phyloP scores from a whole-genome alignment of 106 monocot species.

The Dendrobium huoshanense region DNA sequence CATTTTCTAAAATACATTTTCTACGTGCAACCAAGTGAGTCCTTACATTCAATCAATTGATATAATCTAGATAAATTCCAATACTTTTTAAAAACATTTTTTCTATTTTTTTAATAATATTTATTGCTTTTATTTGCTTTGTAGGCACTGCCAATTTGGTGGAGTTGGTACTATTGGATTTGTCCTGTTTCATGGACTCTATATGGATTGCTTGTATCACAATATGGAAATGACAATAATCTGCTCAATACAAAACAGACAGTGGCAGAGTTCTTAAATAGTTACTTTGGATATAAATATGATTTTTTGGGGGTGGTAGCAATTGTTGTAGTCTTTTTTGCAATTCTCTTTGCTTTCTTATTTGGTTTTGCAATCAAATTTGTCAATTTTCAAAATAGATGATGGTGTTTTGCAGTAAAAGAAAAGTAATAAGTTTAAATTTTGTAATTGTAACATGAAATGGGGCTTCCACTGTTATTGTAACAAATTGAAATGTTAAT shows the following conservation, averaged over 20 bases:
- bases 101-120: no score
- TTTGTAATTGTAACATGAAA: no score
- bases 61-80: no score
- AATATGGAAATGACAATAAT: neutral
- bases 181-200: neutral
- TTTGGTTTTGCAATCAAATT: conserved; percentile 29
- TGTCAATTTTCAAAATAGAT: conserved; percentile 49
- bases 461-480: no score
- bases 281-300: neutral
- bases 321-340: neutral
- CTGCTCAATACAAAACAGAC: neutral
- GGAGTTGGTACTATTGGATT: neutral
- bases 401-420: neutral
- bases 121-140: neutral
- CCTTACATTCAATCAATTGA: no score
- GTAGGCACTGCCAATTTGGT: conserved; percentile 1
- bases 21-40: no score
- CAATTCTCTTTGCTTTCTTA: neutral
- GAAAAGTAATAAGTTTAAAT: no score
- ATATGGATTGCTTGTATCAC: neutral
- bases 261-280: neutral
- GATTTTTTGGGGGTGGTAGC: neutral
- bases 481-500: no score
- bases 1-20: no score
- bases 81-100: no score